Conservation (phyloP, 345 rosid genomes). For the Angophora floribunda region DNA sequence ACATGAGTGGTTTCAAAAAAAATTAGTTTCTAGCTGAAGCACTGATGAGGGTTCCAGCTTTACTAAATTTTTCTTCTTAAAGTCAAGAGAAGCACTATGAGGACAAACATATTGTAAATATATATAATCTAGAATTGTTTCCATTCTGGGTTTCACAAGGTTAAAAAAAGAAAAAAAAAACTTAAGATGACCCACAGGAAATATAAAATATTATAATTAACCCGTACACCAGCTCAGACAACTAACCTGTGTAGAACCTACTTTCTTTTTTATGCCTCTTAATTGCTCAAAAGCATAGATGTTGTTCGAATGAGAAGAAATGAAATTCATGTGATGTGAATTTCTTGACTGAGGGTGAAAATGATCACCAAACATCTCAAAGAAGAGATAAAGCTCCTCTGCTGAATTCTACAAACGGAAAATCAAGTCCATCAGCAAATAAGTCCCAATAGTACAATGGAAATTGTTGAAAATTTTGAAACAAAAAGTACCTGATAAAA, state of each 20-base stretch:
- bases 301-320: slow-evolving; percentile 82
- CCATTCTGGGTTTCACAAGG: neutral
- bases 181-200: neutral
- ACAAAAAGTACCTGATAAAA: slow-evolving; percentile 69
- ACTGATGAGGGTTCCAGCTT: neutral
- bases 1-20: neutral
- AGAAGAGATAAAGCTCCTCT: slow-evolving; percentile 71
- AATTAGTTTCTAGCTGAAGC: neutral
- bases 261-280: slow-evolving; percentile 50
- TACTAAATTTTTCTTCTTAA: neutral
- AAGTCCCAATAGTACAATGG: neutral
- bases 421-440: neutral
- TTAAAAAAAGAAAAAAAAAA: neutral
- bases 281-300: slow-evolving; percentile 73
- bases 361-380: slow-evolving; percentile 78
- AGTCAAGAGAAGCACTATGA: neutral
- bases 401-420: slow-evolving; percentile 64
- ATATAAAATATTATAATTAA: neutral
- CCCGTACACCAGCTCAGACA: too few species aligned
- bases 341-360: slow-evolving; percentile 60
- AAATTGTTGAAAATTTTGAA: neutral
- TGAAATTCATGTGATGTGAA: slow-evolving; percentile 60
- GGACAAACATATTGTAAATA: neutral
- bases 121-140: neutral
- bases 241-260: slow-evolving; percentile 55